A percentile compares a stretch with the other conserved stretches of the same genome.
These are phyloP conservation scores for Arthrobotrys entomopaga DNA, from an alignment of 2,329 filamentous ascomycete species.

Conservation along the genomic window DNA sequence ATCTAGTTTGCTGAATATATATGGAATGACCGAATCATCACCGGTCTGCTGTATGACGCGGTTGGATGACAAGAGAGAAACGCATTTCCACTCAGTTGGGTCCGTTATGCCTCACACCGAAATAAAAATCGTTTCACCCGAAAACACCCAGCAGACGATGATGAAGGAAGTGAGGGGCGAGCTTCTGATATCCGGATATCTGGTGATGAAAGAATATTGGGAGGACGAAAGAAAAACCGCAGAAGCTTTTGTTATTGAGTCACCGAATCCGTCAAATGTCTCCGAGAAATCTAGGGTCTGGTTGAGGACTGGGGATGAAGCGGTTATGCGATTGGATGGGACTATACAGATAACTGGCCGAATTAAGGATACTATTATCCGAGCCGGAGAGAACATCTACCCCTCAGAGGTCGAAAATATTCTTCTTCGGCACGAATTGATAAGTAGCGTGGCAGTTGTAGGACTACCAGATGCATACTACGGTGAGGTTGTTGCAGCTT, in stretches of 20 bases:
- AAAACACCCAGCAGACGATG: constrained; percentile 70
- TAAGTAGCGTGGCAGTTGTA: constrained; percentile 82
- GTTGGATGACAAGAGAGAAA: constrained; percentile 73
- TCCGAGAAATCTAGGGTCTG: neutral
- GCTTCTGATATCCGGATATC: constrained; percentile 82
- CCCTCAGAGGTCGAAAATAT: constrained; percentile 92
- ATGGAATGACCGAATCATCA: constrained; percentile 92
- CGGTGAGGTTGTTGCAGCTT: constrained; percentile 87
- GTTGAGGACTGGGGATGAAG: constrained; percentile 85
- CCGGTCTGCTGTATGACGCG: constrained; percentile 78
- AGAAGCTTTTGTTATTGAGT: constrained; percentile 72
- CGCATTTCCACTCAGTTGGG: constrained; percentile 80
- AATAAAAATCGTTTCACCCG: constrained; percentile 79
- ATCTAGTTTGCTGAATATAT: constrained; percentile 74
- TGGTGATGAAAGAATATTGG: constrained; percentile 82
- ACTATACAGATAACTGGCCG: constrained; percentile 75
- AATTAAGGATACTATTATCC: constrained; percentile 95
- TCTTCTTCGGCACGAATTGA: constrained; percentile 75
- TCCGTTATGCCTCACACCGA: constrained; percentile 78
- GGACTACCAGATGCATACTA: constrained; percentile 83
- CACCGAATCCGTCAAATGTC: constrained; percentile 62
- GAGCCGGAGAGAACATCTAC: constrained; percentile 84
- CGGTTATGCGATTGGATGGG: constrained; percentile 80
- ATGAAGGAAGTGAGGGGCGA: constrained; percentile 78
- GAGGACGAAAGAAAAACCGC: constrained; percentile 74